Conservation (phyloP, 2,329 filamentous ascomycete species). For the Eutypa lata region DNA sequence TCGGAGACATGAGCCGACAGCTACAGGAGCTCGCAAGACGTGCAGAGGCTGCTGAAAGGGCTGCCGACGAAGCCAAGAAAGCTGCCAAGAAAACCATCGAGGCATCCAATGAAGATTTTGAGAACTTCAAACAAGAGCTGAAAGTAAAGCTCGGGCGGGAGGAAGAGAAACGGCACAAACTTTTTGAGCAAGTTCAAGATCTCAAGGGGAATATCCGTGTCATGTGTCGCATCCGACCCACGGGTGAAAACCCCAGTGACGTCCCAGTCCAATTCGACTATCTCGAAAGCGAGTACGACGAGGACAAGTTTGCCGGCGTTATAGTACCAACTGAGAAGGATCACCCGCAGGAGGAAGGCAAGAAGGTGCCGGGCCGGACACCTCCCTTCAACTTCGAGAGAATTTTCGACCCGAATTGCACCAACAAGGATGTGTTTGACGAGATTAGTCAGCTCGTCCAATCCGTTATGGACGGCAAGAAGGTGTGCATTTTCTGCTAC, state of each 20-base stretch:
- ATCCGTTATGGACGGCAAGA: slow-evolving; percentile 94
- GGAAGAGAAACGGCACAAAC: slow-evolving; percentile 82
- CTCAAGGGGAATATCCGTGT: slow-evolving; percentile 97
- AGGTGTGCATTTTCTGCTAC: slow-evolving; percentile 98
- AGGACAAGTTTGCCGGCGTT: slow-evolving; percentile 84
- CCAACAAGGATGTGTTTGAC: slow-evolving; percentile 86
- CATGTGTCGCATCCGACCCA: slow-evolving; percentile 90
- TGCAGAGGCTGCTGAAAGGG: slow-evolving; percentile 8
- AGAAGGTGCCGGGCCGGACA: slow-evolving; percentile 69
- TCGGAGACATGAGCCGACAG: slow-evolving; percentile 3
- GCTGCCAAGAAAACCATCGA: slow-evolving; percentile 79
- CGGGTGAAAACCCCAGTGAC: slow-evolving; percentile 56
- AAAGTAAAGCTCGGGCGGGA: slow-evolving; percentile 85
- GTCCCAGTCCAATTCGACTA: slow-evolving; percentile 73
- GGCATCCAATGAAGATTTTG: slow-evolving; percentile 58
- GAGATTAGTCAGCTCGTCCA: slow-evolving; percentile 97
- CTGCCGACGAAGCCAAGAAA: slow-evolving; percentile 68
- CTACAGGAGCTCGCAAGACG: slow-evolving; percentile 3
- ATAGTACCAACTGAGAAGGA: slow-evolving; percentile 78
- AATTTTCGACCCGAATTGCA: slow-evolving; percentile 75
- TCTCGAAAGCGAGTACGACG: slow-evolving; percentile 57
- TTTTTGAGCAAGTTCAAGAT: slow-evolving; percentile 98
- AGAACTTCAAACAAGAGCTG: slow-evolving; percentile 54
- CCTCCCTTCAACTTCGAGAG: slow-evolving; percentile 90
- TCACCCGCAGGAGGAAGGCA: slow-evolving; percentile 65